A percentile compares a stretch with the other conserved stretches of the same genome.
These are phyloP conservation scores for Seiridium unicorne DNA, from an alignment of 2,329 filamentous ascomycete genomes.

Conservation along the genomic window DNA sequence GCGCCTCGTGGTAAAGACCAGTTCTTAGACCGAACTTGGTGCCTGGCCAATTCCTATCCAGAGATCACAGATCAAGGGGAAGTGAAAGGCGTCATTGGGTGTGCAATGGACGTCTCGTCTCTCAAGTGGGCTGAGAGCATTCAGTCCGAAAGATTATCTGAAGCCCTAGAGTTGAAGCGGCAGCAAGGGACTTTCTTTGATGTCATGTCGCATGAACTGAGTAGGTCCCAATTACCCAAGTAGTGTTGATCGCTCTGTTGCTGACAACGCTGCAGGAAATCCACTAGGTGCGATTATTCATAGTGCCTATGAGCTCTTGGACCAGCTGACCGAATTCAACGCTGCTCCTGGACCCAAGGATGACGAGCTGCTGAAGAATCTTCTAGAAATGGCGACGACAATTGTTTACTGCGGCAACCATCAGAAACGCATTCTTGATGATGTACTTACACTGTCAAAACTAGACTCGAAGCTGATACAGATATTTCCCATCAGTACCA, in stretches of 20 bases:
- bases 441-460: conserved; percentile 66
- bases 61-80: conserved; percentile 63
- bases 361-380: conserved; percentile 48
- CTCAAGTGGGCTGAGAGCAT: conserved; percentile 83
- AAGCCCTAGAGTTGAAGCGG: conserved; percentile 76
- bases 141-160: conserved; percentile 73
- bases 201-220: conserved; percentile 73
- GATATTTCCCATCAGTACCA: conserved; percentile 68
- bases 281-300: conserved; percentile 73
- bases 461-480: conserved; percentile 69
- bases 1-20: conserved; percentile 52
- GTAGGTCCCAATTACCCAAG: background rate
- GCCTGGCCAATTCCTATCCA: conserved; percentile 72
- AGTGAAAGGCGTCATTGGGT: conserved; percentile 75
- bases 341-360: conserved; percentile 39
- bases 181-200: conserved; percentile 73
- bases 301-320: conserved; percentile 70
- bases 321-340: conserved; percentile 42
- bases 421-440: conserved; percentile 71
- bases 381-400: conserved; percentile 75
- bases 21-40: conserved; percentile 65
- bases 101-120: conserved; percentile 80
- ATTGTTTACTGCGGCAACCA: conserved; percentile 78
- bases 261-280: conserved; percentile 43
- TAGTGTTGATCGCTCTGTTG: background rate